Percentiles rank a stretch among this genome's conserved stretches.
phyloP scores from a whole-genome alignment of 2,329 filamentous ascomycete species.

The Xylariaceae sp. region DNA sequence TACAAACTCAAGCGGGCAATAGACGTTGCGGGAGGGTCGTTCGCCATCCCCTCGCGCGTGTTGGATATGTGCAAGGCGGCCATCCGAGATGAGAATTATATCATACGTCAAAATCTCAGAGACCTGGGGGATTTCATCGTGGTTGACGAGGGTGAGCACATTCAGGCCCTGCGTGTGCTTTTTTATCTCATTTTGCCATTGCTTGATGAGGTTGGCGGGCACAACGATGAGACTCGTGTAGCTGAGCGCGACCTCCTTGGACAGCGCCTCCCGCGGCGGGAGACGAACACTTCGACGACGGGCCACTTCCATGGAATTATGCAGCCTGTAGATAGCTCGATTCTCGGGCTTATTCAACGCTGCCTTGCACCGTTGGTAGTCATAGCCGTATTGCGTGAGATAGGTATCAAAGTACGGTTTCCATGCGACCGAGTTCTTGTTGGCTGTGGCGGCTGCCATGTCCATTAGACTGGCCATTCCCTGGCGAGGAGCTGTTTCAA shows the following conservation, averaged over 20 bases:
- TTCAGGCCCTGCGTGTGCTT: conserved; percentile 68
- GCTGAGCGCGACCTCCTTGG: conserved; percentile 56
- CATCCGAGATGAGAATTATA: conserved; percentile 70
- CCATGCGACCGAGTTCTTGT: conserved; percentile 65
- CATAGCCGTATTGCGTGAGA: conserved; percentile 39
- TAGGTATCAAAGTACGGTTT: conserved; percentile 55
- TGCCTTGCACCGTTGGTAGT: conserved; percentile 50
- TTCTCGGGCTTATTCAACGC: conserved; percentile 49
- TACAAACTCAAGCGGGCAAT: conserved; percentile 61
- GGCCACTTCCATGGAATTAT: conserved; percentile 35
- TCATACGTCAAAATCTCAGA: conserved; percentile 62
- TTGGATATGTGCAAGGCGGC: conserved; percentile 62
- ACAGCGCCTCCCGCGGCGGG: conserved; percentile 28
- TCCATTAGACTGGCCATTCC: conserved; percentile 59
- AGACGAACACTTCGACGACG: conserved; percentile 37
- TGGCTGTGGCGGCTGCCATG: conserved; percentile 69
- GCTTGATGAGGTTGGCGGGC: conserved; percentile 74
- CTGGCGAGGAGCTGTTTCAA: conserved; percentile 35
- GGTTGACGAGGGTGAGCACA: conserved; percentile 57
- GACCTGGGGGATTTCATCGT: conserved; percentile 50
- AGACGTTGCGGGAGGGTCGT: conserved; percentile 25
- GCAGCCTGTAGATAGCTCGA: conserved; percentile 53
- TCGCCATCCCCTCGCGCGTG: conserved; percentile 40
- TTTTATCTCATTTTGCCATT: conserved; percentile 76
- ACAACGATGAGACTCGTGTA: conserved; percentile 71